Percentiles rank a stretch among this genome's conserved stretches.
phyloP scores from a whole-genome alignment of 441 rosid species.

The Corymbia calophylla region DNA sequence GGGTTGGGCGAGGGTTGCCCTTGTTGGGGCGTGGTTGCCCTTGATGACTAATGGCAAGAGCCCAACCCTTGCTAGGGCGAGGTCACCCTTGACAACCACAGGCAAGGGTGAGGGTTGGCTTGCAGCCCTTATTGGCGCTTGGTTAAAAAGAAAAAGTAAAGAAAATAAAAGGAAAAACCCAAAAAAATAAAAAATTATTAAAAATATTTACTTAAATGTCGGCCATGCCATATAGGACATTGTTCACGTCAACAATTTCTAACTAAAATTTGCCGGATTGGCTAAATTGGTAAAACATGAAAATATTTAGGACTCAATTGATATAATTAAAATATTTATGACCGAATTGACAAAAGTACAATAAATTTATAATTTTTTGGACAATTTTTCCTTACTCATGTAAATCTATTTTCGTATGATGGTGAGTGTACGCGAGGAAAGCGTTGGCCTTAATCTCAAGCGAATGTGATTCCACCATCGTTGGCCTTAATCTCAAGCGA shows the following conservation, averaged over 20 bases:
- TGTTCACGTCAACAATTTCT: too few species aligned
- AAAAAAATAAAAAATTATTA: too few species aligned
- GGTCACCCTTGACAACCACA: not conserved
- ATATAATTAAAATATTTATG: too few species aligned
- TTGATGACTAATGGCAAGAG: not conserved
- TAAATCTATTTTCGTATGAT: not conserved
- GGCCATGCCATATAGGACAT: rapidly evolving
- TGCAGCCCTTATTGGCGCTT: too few species aligned
- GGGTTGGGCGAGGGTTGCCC: not conserved
- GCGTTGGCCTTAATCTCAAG: not conserved
- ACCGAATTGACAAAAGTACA: too few species aligned
- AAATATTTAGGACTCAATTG: too few species aligned
- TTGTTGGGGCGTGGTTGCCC: not conserved
- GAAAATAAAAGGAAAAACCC: too few species aligned
- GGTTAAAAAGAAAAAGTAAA: too few species aligned
- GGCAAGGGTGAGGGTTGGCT: not conserved
- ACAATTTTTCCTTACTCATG: not conserved
- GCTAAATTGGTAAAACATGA: rapidly evolving
- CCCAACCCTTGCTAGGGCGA: too few species aligned
- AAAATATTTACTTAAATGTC: too few species aligned
- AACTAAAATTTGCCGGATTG: not conserved
- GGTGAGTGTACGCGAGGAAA: not conserved
- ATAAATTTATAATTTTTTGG: too few species aligned
- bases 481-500: not conserved
- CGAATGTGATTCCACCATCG: not conserved